phyloP scores from a whole-genome alignment of 1,284 basidiomycete species.

The Earliella scabrosa region DNA sequence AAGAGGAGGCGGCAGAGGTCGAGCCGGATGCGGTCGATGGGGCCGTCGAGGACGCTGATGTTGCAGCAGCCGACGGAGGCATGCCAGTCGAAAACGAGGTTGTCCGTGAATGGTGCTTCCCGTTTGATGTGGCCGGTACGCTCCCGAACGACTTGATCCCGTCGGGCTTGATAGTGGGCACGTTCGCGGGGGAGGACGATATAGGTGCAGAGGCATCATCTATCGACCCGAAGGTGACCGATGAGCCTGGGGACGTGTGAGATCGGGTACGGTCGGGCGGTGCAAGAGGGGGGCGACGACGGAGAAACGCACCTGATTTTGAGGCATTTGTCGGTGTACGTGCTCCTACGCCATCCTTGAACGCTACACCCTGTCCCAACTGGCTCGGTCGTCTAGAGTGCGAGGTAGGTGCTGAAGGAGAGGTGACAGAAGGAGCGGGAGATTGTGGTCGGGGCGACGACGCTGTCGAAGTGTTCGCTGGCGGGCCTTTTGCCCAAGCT shows the following conservation, averaged over 20 bases:
- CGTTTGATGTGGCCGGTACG: constrained; percentile 64
- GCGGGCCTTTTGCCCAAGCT: constrained; percentile 85
- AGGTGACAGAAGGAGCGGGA: constrained; percentile 57
- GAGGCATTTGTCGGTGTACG: constrained; percentile 42
- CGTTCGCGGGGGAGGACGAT: constrained; percentile 69
- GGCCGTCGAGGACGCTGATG: constrained; percentile 37
- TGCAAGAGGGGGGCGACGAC: background rate
- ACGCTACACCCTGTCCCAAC: constrained; percentile 67
- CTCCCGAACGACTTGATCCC: constrained; percentile 82
- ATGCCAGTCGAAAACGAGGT: constrained; percentile 40
- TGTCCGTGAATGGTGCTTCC: constrained; percentile 42
- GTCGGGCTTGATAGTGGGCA: constrained; percentile 68
- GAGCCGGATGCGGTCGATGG: constrained; percentile 35
- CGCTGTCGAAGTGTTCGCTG: constrained; percentile 56
- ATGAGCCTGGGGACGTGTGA: constrained; percentile 48
- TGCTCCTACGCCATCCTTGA: constrained; percentile 70
- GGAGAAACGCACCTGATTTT: constrained; percentile 59
- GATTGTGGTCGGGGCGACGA: constrained; percentile 77
- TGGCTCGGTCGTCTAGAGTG: constrained; percentile 76
- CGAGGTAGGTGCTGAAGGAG: constrained; percentile 51
- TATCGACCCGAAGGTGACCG: constrained; percentile 86
- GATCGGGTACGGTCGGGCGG: constrained; percentile 10
- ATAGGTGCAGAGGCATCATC: constrained; percentile 70
- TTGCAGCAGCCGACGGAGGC: constrained; percentile 29
- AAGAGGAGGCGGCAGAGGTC: constrained; percentile 34